A percentile compares a stretch with the other conserved stretches of the same genome.
Conservation (phyloP, 768 basidiomycete species). For the Lactarius indigo region DNA sequence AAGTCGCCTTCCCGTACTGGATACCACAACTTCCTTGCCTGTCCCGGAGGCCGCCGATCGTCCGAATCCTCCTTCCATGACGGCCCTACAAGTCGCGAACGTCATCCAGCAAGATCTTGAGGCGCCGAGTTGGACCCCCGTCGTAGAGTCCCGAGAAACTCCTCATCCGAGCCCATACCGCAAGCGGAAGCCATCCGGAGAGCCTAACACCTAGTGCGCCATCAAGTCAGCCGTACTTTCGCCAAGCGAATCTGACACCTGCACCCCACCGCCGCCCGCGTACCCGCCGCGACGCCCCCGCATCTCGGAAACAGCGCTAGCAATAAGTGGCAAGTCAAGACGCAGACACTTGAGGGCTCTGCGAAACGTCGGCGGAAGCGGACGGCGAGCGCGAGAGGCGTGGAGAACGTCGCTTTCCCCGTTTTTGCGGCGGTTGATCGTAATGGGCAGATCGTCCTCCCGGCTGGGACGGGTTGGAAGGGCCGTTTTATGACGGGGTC, state of each 20-base stretch:
- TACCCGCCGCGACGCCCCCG: slow-evolving; percentile 12
- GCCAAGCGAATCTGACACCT: neutral
- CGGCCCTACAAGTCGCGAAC: neutral
- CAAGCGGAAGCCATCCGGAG: slow-evolving; percentile 13
- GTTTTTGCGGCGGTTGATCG: neutral
- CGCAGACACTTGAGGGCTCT: slow-evolving; percentile 7
- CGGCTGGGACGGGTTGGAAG: slow-evolving; percentile 23
- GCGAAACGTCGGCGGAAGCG: slow-evolving; percentile 20
- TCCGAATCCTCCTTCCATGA: neutral
- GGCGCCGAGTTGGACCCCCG: neutral
- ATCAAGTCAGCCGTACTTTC: neutral
- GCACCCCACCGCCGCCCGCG: slow-evolving; percentile 3
- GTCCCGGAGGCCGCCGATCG: neutral
- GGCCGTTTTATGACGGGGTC: slow-evolving; percentile 1
- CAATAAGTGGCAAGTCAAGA: neutral
- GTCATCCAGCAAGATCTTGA: neutral
- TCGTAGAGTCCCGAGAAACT: neutral
- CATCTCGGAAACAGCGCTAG: slow-evolving; percentile 12
- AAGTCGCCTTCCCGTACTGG: slow-evolving; percentile 2
- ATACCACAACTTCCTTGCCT: neutral
- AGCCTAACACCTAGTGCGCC: neutral
- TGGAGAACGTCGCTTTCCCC: neutral
- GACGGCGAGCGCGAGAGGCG: slow-evolving; percentile 16
- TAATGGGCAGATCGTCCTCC: slow-evolving; percentile 23
- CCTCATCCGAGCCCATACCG: neutral